A percentile compares a stretch with the other conserved stretches of the same genome.
These are phyloP conservation scores for Phytophthora hibernalis DNA, from an alignment of 352 stramenopile species.

Conservation along the genomic window DNA sequence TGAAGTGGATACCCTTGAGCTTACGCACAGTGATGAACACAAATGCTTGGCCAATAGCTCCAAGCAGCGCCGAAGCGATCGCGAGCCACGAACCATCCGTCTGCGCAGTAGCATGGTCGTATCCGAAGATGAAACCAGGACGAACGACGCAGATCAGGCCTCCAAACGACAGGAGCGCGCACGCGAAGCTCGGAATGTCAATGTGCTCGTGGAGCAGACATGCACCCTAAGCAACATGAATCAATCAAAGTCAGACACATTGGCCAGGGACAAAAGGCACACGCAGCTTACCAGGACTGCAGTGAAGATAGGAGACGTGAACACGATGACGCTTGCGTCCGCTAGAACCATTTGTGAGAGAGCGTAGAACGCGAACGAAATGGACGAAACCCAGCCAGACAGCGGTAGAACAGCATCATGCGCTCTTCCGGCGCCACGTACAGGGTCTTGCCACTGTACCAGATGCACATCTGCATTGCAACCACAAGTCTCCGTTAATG, in stretches of 20 bases:
- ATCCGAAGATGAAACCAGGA: constrained; percentile 61
- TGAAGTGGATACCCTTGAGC: constrained; percentile 59
- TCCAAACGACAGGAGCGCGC: constrained; percentile 50
- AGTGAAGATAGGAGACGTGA: constrained; percentile 75
- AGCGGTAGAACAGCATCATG: constrained; percentile 70
- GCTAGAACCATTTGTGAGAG: constrained; percentile 83
- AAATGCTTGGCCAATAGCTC: constrained; percentile 68
- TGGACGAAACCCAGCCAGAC: constrained; percentile 72
- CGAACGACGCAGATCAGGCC: constrained; percentile 64
- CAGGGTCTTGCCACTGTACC: constrained; percentile 57
- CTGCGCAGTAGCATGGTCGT: constrained; percentile 45
- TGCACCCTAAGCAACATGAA: constrained; percentile 36
- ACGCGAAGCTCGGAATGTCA: constrained; percentile 50
- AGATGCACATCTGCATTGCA: constrained; percentile 34
- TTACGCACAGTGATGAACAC: constrained; percentile 78
- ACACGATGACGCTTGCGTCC: constrained; percentile 77
- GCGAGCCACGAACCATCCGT: constrained; percentile 60
- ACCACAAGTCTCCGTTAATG: background rate
- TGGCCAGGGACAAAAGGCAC: background rate
- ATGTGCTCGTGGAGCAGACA: constrained; percentile 55
- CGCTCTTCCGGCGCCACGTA: constrained; percentile 59
- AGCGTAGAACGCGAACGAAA: constrained; percentile 80
- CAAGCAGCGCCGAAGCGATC: constrained; percentile 57
- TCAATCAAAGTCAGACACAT: background rate
- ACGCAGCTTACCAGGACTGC: constrained; percentile 61